A percentile compares a stretch with the other conserved stretches of the same genome.
phyloP scores from a whole-genome alignment of 352 stramenopile species.

The Pythium pyrilobum region DNA sequence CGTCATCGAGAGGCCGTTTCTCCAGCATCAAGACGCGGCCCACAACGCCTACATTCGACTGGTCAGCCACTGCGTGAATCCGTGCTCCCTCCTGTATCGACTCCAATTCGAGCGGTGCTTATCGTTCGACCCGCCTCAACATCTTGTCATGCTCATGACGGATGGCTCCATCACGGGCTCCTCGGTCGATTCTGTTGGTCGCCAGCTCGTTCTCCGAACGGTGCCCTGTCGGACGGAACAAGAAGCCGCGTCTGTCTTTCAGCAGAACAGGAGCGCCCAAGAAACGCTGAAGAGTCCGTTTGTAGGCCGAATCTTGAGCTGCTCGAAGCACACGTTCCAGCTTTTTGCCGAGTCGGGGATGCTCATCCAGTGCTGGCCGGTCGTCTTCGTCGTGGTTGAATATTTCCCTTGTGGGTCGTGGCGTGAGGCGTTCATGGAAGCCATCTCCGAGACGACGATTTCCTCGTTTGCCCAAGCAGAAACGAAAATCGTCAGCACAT shows the following conservation, averaged over 20 bases:
- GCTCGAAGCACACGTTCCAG: slow-evolving; percentile 53
- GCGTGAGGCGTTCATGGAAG: slow-evolving; percentile 22
- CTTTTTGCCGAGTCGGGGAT: slow-evolving; percentile 55
- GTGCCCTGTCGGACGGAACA: slow-evolving; percentile 37
- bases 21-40: slow-evolving; percentile 44
- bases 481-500: slow-evolving; percentile 17
- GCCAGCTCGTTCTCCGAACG: slow-evolving; percentile 33
- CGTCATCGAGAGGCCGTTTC: slow-evolving; percentile 29
- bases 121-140: slow-evolving; percentile 27
- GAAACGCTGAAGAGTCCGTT: slow-evolving; percentile 37
- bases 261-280: slow-evolving; percentile 31
- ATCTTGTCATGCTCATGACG: slow-evolving; percentile 30
- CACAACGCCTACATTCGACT: slow-evolving; percentile 44
- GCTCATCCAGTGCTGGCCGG: slow-evolving; percentile 52
- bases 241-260: slow-evolving; percentile 31
- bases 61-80: slow-evolving; percentile 47
- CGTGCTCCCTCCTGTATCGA: slow-evolving; percentile 35
- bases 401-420: slow-evolving; percentile 37
- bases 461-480: slow-evolving; percentile 16
- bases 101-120: slow-evolving; percentile 49
- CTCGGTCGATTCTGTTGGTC: not conserved
- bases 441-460: slow-evolving; percentile 5
- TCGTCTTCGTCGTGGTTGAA: slow-evolving; percentile 47
- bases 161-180: slow-evolving; percentile 16
- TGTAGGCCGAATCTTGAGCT: slow-evolving; percentile 22